Conservation (phyloP, 208 protist genomes). For the Trypanosoma theileri region DNA sequence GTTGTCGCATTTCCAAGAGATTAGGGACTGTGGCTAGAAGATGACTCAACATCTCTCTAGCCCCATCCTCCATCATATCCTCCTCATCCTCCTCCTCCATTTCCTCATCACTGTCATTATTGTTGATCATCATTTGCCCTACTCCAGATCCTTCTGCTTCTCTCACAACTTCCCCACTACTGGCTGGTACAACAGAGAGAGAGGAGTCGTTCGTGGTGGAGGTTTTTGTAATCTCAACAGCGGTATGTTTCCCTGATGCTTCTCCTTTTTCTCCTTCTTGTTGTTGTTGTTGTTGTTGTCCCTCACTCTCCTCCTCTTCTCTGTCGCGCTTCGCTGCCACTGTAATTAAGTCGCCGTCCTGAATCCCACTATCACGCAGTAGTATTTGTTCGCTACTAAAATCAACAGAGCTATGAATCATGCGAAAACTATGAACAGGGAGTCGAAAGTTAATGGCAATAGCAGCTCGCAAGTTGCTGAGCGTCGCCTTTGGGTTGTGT, state of each 20-base stretch:
- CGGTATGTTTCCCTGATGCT: conserved; percentile 15
- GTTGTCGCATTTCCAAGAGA: conserved; percentile 71
- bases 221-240: background rate
- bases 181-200: background rate
- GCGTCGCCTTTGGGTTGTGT: conserved; percentile 66
- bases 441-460: conserved; percentile 76
- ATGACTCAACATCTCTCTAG: conserved; percentile 49
- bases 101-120: conserved; percentile 2
- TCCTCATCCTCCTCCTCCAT: conserved; percentile 26
- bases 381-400: conserved; percentile 61
- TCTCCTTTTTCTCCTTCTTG: conserved; percentile 10
- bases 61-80: conserved; percentile 27
- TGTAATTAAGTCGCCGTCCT: conserved; percentile 63
- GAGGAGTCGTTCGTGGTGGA: background rate
- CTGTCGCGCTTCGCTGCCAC: conserved; percentile 41
- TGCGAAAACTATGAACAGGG: conserved; percentile 53
- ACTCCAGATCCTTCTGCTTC: too few relatives aligned
- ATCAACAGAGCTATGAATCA: conserved; percentile 36
- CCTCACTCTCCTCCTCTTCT: conserved; percentile 15
- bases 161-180: background rate
- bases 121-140: too few relatives aligned
- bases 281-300: conserved; percentile 4
- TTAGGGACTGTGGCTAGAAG: conserved; percentile 64
- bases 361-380: conserved; percentile 60
- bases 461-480: conserved; percentile 71